Percentiles rank a stretch among this genome's conserved stretches.
Conservation (phyloP, 768 basidiomycete genomes). For the Kwoniella dejecticola region DNA sequence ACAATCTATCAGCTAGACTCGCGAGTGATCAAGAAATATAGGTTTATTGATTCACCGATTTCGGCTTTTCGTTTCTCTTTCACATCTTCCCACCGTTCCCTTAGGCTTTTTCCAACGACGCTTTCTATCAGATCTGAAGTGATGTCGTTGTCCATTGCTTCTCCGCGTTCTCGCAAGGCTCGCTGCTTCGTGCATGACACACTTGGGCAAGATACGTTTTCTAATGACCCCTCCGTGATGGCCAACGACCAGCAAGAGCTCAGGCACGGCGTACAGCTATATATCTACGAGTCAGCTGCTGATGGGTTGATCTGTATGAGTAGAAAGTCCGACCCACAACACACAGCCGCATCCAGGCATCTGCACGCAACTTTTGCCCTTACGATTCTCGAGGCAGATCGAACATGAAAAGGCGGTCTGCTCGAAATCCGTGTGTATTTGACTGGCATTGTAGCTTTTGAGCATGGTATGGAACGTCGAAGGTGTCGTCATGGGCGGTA, state of each 20-base stretch:
- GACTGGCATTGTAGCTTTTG: constrained; percentile 39
- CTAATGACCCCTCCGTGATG: constrained; percentile 76
- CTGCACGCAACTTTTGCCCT: constrained; percentile 73
- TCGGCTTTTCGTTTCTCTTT: constrained; percentile 72
- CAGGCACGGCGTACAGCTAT: constrained; percentile 71
- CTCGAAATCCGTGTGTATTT: constrained; percentile 60
- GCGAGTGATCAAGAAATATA: too few relatives aligned
- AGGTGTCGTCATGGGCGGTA: constrained; percentile 29
- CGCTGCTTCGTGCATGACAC: constrained; percentile 71
- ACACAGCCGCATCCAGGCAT: constrained; percentile 70
- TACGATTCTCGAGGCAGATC: constrained; percentile 72
- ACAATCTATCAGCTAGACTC: too few relatives aligned
- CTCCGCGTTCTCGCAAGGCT: constrained; percentile 20
- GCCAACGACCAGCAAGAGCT: constrained; percentile 79
- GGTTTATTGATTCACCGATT: constrained; percentile 67
- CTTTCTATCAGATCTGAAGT: constrained; percentile 71
- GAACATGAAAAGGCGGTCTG: constrained; percentile 69
- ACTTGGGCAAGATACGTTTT: constrained; percentile 77
- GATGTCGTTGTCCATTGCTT: constrained; percentile 53
- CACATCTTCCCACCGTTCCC: constrained; percentile 76
- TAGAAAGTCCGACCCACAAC: constrained; percentile 62
- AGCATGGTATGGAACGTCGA: constrained; percentile 38
- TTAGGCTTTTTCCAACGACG: constrained; percentile 67
- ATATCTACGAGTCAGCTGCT: too few relatives aligned
- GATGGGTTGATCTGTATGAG: too few relatives aligned